Base-by-base conservation (phyloP, 306 rosid species). In the Pterocarpus santalinus region DNA sequence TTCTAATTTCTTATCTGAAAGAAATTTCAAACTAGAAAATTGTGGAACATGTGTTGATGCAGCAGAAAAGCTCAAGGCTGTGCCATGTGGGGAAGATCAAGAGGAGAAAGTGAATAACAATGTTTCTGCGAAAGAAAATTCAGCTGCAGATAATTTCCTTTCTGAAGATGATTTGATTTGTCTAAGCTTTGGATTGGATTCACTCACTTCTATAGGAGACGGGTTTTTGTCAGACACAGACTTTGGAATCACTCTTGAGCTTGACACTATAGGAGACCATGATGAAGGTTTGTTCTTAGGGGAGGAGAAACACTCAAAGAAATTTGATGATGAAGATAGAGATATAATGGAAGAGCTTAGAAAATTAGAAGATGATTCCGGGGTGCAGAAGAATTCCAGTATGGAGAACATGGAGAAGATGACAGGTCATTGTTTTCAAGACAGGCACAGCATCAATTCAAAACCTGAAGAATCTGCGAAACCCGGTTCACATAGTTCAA, bases 221-320 rank as follows among this genome's bases (percentile, higher is more conserved):
- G 81, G 75, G 28, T 80, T 87, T 84, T 73, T 82, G 52, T 79
- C 85, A 5, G 89, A 85, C 34, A 73, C 36, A 13, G 90, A 83
- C 80, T 79, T 76, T 82, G 89, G 58, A 80, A 72, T 55, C 49
- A 43, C 61, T 11, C 15, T n/a, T 75, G 79, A 80, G 63, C 49
- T 75, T 73, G 57, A 39, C 76, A 39, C 75, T 9, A 58, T 33
- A 49, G 38, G 70, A 65, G 41, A 32, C 75, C 17, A 47, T 46
- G 81, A 72, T 16, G 81, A 74, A 47, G 82, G 63, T 52, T 65
- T 70, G 60, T 65, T 64, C 28, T 33, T 46, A 3, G 72, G 7
- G 35, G 86, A 35, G 13, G 82, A 63, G 16, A 77, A 15, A 51
- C 52, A 55, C 77, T 22, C 28, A 3, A 34, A 76, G 8, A 72